Evolutionary conservation across 441 rosid species (phyloP).

Genomic region (Gossypium trilobum): DNA sequence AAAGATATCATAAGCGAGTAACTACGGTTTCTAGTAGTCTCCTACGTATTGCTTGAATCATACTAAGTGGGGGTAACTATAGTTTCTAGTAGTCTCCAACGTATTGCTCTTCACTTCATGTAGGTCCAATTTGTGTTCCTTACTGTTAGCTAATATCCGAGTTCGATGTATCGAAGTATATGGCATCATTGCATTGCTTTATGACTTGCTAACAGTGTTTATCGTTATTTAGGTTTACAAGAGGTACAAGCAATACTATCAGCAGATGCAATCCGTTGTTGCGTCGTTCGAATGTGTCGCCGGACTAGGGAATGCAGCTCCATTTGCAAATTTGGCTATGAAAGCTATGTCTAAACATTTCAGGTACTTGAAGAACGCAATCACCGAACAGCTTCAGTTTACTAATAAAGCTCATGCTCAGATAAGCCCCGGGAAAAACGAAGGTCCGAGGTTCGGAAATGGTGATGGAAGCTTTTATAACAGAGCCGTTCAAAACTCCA

Average conservation of each 20-base stretch:
- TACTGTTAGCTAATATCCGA: neutral
- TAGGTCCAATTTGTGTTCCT: neutral
- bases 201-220: neutral
- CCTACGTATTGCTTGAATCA: too few species aligned
- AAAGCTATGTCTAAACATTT: conserved; percentile 73
- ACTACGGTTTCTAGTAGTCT: too few species aligned
- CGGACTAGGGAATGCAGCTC: conserved; percentile 70
- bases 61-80: neutral
- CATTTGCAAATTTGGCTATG: conserved; percentile 55
- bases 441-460: conserved; percentile 35
- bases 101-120: neutral
- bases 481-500: conserved; percentile 36
- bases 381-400: conserved; percentile 62
- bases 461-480: conserved; percentile 29
- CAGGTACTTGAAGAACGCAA: conserved; percentile 57
- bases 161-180: neutral
- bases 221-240: conserved; percentile 41
- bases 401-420: conserved; percentile 28
- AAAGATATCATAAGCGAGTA: neutral
- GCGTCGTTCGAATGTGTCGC: conserved; percentile 72
- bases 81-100: neutral
- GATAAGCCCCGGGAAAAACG: conserved; percentile 32
- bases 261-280: conserved; percentile 66
- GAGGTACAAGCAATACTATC: conserved; percentile 71
- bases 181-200: neutral